Conservation (phyloP, 2,329 filamentous ascomycete species). For the Fusarium ramigenum region DNA sequence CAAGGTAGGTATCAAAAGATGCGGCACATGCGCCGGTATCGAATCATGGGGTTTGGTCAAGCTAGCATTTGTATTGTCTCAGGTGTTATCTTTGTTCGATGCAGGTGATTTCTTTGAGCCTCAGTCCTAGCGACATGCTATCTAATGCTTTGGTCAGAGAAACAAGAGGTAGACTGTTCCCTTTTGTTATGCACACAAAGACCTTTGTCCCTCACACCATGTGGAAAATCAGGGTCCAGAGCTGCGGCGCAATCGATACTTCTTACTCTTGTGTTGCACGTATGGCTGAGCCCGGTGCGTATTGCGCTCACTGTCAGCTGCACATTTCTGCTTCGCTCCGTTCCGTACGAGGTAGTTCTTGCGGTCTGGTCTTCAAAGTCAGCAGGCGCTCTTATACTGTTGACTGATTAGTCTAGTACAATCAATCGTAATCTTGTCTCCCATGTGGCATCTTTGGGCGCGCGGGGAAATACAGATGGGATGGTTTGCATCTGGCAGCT, state of each 20-base stretch:
- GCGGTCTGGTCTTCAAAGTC: slow-evolving; percentile 12
- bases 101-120: slow-evolving; percentile 29
- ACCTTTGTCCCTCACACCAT: background rate
- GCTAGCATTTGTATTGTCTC: slow-evolving; percentile 18
- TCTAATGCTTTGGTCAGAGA: background rate
- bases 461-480: slow-evolving; percentile 7
- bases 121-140: background rate
- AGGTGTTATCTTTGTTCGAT: slow-evolving; percentile 14
- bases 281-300: slow-evolving; percentile 10
- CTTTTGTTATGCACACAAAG: background rate
- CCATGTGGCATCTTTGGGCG: slow-evolving; percentile 16
- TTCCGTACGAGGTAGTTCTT: slow-evolving; percentile 2
- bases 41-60: slow-evolving; percentile 33
- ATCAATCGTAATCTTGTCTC: background rate
- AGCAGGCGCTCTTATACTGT: slow-evolving; percentile 1
- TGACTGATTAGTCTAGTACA: background rate
- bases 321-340: background rate
- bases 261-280: background rate
- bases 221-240: slow-evolving; percentile 26
- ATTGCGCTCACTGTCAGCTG: slow-evolving; percentile 20
- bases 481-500: slow-evolving; percentile 28
- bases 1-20: slow-evolving; percentile 3
- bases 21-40: slow-evolving; percentile 27
- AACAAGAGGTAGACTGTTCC: background rate
- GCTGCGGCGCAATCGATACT: slow-evolving; percentile 1